Base-by-base conservation (phyloP, 1,139 yeast genomes). In the Hansenula lynferdii region DNA sequence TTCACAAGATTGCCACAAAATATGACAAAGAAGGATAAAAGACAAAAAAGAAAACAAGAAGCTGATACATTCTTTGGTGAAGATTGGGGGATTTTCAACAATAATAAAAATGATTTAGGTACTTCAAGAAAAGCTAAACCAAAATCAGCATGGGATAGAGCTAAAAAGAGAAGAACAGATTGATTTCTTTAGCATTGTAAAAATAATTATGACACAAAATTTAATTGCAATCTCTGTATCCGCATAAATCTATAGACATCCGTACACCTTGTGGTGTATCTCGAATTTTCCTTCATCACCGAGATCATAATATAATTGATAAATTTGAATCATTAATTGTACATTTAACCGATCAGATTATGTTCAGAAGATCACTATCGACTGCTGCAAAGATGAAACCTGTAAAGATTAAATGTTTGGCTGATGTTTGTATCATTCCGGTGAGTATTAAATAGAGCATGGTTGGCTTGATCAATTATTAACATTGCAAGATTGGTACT, bases 51-150 rank as follows among this genome's bases (percentile, higher is more conserved):
- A 43, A 75, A 71, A 51, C 71, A 70, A 34, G 70, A 70, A 49
- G 80, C 81, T 40, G 78, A 82, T 57, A 75, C 77, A 35, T 87
- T 90, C 64, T 90, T 86, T 50, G 98, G 98, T 52, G 97, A 92
- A 65, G 96, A 92, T 63, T 92, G 96, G 90, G 80, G 94, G 41
- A 85, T 92, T 66, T 80, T 86, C 61, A 79, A 74, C 51, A 77
- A 78, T 41, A 70, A 68, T 46, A 68, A 81, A 46, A 58, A 57
- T 36, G 63, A 72, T 29, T 67, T 67, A 40, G 69, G 67, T 36
- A 70, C 83, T 0, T 68, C 76, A 22, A 69, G 84, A 52, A 72
- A 54, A 38, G 47, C 54, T 14, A 56, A 48, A 37, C 65, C 67
- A 38, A 61, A 59, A 38, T 51, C 65, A n/a, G 65, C 56, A 19